A percentile compares a stretch with the other conserved stretches of the same genome.
Evolutionary conservation across 2,329 filamentous ascomycete species (phyloP).

Genomic region (Thermomyces lanuginosus): DNA sequence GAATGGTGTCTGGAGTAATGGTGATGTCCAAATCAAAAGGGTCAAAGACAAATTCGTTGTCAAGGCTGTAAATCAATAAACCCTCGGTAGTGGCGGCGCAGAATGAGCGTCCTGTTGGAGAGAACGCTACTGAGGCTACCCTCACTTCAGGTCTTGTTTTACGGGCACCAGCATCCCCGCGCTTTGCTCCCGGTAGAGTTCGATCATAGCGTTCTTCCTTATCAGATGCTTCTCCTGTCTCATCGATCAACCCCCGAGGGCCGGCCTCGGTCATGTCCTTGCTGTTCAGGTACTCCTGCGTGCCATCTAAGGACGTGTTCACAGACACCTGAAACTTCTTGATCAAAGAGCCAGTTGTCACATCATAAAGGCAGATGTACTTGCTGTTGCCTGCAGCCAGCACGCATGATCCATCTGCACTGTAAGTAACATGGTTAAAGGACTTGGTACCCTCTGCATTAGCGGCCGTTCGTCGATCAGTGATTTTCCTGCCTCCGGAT

Average conservation of each 20-base stretch:
- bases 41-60: constrained; percentile 72
- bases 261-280: constrained; percentile 81
- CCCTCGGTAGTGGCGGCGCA: constrained; percentile 93
- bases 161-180: constrained; percentile 68
- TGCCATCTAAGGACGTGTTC: constrained; percentile 89
- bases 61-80: constrained; percentile 80
- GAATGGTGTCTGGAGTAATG: constrained; percentile 73
- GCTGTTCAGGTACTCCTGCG: constrained; percentile 93
- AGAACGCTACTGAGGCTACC: constrained; percentile 71
- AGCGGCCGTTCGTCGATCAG: constrained; percentile 77
- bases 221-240: constrained; percentile 75
- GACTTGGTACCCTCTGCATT: constrained; percentile 81
- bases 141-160: constrained; percentile 66
- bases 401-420: constrained; percentile 77
- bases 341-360: constrained; percentile 72
- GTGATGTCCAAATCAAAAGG: constrained; percentile 91
- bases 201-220: constrained; percentile 67
- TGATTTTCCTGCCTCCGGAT: constrained; percentile 76
- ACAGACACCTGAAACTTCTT: constrained; percentile 94
- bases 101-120: constrained; percentile 75
- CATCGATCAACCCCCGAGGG: constrained; percentile 67
- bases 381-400: constrained; percentile 93
- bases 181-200: constrained; percentile 67
- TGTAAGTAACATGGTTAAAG: constrained; percentile 78
- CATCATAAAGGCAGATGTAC: constrained; percentile 95